Percentiles rank a stretch among this genome's conserved stretches.
These are phyloP conservation scores for Phytophthora citricola DNA, from an alignment of 352 stramenopile species.

Conservation along the genomic window DNA sequence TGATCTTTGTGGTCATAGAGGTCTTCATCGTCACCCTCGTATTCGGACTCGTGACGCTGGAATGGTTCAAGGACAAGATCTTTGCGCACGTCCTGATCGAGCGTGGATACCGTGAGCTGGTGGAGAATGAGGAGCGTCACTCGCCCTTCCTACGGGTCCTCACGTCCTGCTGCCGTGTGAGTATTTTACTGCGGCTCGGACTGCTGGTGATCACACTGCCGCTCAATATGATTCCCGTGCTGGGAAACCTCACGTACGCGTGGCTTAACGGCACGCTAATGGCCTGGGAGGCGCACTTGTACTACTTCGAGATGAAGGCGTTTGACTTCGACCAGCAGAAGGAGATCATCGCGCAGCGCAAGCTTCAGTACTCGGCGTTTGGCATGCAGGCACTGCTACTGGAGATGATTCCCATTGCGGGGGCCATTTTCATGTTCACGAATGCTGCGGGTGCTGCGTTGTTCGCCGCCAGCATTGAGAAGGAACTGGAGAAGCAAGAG, in stretches of 20 bases:
- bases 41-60: slow-evolving; percentile 50
- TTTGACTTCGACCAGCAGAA: slow-evolving; percentile 58
- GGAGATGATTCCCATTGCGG: slow-evolving; percentile 64
- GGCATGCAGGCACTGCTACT: slow-evolving; percentile 63
- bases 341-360: slow-evolving; percentile 42
- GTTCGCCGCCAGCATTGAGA: slow-evolving; percentile 63
- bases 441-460: slow-evolving; percentile 63
- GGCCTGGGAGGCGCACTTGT: slow-evolving; percentile 64
- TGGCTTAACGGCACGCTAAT: slow-evolving; percentile 65
- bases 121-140: slow-evolving; percentile 52
- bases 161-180: slow-evolving; percentile 57
- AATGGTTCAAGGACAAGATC: slow-evolving; percentile 60
- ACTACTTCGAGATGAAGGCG: slow-evolving; percentile 69
- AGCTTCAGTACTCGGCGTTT: slow-evolving; percentile 58
- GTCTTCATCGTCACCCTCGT: slow-evolving; percentile 63
- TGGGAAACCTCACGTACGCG: slow-evolving; percentile 61
- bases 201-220: slow-evolving; percentile 59
- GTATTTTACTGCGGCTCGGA: slow-evolving; percentile 48
- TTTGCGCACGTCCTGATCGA: slow-evolving; percentile 56
- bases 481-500: slow-evolving; percentile 37
- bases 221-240: slow-evolving; percentile 63
- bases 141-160: slow-evolving; percentile 46
- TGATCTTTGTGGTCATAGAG: slow-evolving; percentile 59
- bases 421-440: slow-evolving; percentile 64
- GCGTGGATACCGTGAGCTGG: slow-evolving; percentile 47